Evolutionary conservation across 2,329 filamentous ascomycete genomes (phyloP).

Genomic region (Paramyrothecium sp.): DNA sequence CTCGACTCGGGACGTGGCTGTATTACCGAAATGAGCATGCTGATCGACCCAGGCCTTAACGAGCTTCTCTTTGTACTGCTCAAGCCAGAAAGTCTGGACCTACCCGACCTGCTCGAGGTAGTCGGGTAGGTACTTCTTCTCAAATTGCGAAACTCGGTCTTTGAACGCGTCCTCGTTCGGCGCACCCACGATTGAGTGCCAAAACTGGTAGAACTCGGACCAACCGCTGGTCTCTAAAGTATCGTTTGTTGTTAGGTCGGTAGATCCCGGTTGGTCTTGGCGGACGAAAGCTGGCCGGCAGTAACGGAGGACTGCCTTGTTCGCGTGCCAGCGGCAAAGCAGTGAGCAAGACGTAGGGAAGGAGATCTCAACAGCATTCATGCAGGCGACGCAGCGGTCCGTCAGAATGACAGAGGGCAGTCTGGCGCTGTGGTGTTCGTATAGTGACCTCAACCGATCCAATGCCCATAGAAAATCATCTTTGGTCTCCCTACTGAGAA

Average conservation of each 20-base stretch:
- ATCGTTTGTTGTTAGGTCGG: too few species aligned
- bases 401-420: constrained; percentile 13
- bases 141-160: constrained; percentile 10
- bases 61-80: constrained; percentile 17
- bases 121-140: constrained; percentile 9
- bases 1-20: constrained; percentile 12
- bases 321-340: constrained; percentile 18
- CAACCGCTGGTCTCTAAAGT: too few species aligned
- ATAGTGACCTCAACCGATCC: constrained; percentile 9
- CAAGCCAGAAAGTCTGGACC: constrained; percentile 12
- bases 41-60: too few species aligned
- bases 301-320: constrained; percentile 14
- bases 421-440: constrained; percentile 3
- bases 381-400: constrained; percentile 16
- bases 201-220: constrained; percentile 15
- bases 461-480: constrained; percentile 14
- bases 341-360: constrained; percentile 12
- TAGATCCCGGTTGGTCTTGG: constrained; percentile 1
- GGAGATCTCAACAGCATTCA: constrained; percentile 11
- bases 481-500: constrained; percentile 12
- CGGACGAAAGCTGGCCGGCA: constrained; percentile 7
- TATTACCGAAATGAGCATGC: constrained; percentile 11
- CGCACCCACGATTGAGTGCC: constrained; percentile 15
- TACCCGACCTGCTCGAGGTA: constrained; percentile 15
- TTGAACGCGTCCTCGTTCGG: constrained; percentile 9